These are phyloP conservation scores for Penicillium macrosclerotiorum DNA, from an alignment of 495 filamentous ascomycete genomes.

Conservation along the genomic window DNA sequence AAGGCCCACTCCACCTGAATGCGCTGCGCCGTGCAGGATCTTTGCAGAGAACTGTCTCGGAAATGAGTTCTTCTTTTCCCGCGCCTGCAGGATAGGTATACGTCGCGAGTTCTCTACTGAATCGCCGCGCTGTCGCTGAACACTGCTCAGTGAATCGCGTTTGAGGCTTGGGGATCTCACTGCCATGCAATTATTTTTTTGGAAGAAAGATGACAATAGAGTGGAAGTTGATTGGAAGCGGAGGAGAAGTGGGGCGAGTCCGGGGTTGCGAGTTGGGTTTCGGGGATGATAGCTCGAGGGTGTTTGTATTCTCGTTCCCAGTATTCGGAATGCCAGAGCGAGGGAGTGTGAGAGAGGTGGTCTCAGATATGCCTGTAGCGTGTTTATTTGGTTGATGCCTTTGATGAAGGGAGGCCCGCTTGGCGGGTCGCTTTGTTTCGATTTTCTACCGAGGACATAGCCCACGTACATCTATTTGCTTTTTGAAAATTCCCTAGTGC, in stretches of 20 bases:
- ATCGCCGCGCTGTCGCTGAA: constrained; percentile 10
- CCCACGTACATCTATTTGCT: background rate
- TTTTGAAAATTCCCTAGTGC: background rate
- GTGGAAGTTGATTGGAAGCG: constrained; percentile 4
- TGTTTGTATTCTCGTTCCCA: constrained; percentile 7
- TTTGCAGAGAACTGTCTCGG: constrained; percentile 19
- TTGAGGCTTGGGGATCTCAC: constrained; percentile 2
- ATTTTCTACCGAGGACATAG: background rate
- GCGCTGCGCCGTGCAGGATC: background rate
- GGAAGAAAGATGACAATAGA: constrained; percentile 9
- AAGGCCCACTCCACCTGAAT: constrained; percentile 45
- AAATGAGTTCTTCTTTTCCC: constrained; percentile 12
- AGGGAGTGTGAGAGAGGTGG: no score
- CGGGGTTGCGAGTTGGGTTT: constrained; percentile 3
- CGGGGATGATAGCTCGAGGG: background rate
- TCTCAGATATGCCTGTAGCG: no score
- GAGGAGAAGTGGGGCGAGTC: constrained; percentile 2
- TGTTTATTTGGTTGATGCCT: no score
- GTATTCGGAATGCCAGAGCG: constrained; percentile 9
- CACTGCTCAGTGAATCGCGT: constrained; percentile 6
- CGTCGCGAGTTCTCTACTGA: no score
- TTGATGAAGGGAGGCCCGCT: no score
- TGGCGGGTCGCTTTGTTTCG: no score
- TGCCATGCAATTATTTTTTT: constrained; percentile 9
- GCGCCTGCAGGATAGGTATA: no score